Evolutionary conservation across 306 rosid genomes (phyloP).

Genomic region (Clitoria ternatea): DNA sequence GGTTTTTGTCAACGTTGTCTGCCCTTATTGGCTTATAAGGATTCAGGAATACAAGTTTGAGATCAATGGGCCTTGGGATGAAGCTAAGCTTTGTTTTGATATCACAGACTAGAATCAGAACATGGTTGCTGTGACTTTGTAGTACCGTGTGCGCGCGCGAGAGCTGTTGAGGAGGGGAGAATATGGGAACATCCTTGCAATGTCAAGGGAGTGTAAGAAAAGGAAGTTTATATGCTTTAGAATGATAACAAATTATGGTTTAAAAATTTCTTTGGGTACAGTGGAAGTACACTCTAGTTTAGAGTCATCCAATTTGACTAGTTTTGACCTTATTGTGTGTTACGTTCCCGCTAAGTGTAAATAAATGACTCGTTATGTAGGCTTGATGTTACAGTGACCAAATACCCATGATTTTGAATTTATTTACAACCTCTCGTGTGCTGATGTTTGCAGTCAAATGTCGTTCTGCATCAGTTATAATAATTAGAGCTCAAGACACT

Average conservation of each 20-base stretch:
- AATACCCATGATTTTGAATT: neutral
- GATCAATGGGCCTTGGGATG: slow-evolving; percentile 97
- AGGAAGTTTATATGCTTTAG: neutral
- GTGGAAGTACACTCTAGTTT: neutral
- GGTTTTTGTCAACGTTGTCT: slow-evolving; percentile 68
- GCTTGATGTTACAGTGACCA: neutral
- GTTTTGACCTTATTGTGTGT: slow-evolving; percentile 2
- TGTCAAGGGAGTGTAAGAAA: neutral
- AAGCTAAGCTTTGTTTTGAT: slow-evolving; percentile 91
- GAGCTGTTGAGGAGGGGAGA: neutral
- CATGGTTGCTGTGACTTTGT: neutral
- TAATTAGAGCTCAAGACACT: neutral
- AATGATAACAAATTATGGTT: neutral
- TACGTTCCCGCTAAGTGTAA: slow-evolving; percentile 34
- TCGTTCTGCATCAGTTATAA: neutral
- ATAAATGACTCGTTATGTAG: neutral
- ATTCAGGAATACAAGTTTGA: slow-evolving; percentile 89
- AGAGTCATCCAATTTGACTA: neutral
- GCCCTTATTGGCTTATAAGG: slow-evolving; percentile 88
- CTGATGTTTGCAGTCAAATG: neutral
- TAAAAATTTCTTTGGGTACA: neutral
- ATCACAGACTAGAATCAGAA: slow-evolving; percentile 58
- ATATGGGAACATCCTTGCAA: neutral
- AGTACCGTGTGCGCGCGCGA: neutral
- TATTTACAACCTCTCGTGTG: neutral